These are phyloP conservation scores for Plasmodium cynomolgi DNA, from an alignment of 169 alveolate genomes.

Conservation along the genomic window DNA sequence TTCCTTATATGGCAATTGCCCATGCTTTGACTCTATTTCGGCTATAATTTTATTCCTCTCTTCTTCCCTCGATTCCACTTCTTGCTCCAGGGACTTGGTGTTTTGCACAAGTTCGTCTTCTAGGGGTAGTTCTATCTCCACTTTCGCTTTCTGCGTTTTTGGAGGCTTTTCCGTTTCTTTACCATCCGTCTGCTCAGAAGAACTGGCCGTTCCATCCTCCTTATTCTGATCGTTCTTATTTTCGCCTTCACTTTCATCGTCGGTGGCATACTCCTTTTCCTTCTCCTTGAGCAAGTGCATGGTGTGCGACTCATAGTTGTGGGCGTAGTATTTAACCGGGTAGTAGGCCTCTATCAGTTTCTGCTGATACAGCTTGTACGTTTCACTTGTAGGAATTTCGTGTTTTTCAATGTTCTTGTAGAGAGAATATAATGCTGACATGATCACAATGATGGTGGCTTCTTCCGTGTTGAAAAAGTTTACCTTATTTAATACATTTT, in stretches of 20 bases:
- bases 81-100: constrained; percentile 30
- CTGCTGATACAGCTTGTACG: constrained; percentile 56
- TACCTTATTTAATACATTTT: constrained; percentile 21
- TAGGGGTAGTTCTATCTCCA: neutral
- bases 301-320: constrained; percentile 36
- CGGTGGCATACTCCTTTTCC: neutral
- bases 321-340: constrained; percentile 8
- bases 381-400: constrained; percentile 30
- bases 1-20: constrained; percentile 25
- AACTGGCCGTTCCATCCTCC: neutral
- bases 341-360: constrained; percentile 62
- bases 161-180: neutral
- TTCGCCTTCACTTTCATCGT: neutral
- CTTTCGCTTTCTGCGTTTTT: neutral
- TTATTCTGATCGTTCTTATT: neutral
- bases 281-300: constrained; percentile 13
- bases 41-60: constrained; percentile 25
- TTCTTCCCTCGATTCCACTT: constrained; percentile 29
- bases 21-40: constrained; percentile 1
- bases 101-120: constrained; percentile 39
- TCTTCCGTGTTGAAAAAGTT: constrained; percentile 58
- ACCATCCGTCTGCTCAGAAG: neutral
- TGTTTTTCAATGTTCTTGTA: constrained; percentile 48
- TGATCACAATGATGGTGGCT: constrained; percentile 10
- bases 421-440: constrained; percentile 58